These are phyloP conservation scores for Cryptococcus sp. DNA, from an alignment of 1,284 basidiomycete species.

Conservation along the genomic window DNA sequence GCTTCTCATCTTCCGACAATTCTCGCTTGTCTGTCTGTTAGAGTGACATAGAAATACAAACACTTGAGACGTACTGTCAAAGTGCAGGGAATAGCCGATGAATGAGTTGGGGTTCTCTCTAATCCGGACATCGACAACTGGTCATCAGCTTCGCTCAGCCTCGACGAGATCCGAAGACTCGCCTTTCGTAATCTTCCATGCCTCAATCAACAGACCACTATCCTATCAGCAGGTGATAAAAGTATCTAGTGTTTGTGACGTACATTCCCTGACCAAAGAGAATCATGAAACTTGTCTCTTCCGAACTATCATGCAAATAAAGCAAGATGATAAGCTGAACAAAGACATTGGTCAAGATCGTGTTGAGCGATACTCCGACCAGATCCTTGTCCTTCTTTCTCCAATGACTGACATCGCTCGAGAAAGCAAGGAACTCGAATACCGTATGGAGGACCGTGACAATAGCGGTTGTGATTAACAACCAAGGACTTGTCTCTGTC, in stretches of 20 bases:
- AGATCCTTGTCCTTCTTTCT: constrained; percentile 69
- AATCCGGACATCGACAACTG: constrained; percentile 79
- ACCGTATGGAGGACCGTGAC: constrained; percentile 84
- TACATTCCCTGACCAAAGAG: constrained; percentile 74
- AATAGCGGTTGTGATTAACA: constrained; percentile 65
- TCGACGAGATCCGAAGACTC: constrained; percentile 4
- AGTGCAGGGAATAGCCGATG: constrained; percentile 73
- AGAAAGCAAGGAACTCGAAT: constrained; percentile 93
- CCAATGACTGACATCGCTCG: constrained; percentile 91
- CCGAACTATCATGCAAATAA: constrained; percentile 91
- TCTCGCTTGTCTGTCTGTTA: constrained; percentile 73
- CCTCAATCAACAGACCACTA: constrained; percentile 79
- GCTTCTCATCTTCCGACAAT: constrained; percentile 88
- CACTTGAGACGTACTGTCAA: constrained; percentile 60
- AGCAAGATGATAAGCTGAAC: constrained; percentile 83
- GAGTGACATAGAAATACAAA: background rate
- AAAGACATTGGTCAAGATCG: constrained; percentile 88
- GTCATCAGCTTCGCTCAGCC: constrained; percentile 47
- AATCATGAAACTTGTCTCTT: constrained; percentile 94
- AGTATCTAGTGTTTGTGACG: constrained; percentile 10
- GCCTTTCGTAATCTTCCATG: constrained; percentile 79
- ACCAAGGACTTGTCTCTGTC: constrained; percentile 88
- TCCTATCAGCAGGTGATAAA: constrained; percentile 1
- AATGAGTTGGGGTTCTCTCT: constrained; percentile 58
- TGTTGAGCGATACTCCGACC: constrained; percentile 54